Percentiles rank a stretch among this genome's conserved stretches.
These are phyloP conservation scores for Suillus subluteus DNA, from an alignment of 768 basidiomycete species.

Conservation along the genomic window DNA sequence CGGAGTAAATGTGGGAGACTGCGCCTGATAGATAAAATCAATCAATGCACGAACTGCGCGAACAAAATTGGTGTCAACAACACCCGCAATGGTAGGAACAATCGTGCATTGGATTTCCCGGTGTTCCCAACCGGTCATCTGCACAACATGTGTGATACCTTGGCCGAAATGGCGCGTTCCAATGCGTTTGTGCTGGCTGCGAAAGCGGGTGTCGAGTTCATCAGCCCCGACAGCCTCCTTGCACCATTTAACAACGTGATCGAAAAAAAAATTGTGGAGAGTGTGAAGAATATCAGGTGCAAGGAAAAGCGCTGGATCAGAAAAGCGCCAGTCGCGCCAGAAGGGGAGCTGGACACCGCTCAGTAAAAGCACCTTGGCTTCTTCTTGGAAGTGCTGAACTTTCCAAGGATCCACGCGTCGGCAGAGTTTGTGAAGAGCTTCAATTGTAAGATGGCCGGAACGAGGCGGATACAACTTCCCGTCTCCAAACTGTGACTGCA, in stretches of 20 bases:
- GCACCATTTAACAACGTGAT: constrained; percentile 34
- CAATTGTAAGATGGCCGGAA: constrained; percentile 11
- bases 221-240: constrained; percentile 29
- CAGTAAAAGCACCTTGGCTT: constrained; percentile 17
- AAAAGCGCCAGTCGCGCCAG: constrained; percentile 40
- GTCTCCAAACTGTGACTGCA: constrained; percentile 17
- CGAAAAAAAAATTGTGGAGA: too few relatives aligned
- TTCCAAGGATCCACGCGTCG: constrained; percentile 26
- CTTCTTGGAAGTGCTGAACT: constrained; percentile 27
- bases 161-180: constrained; percentile 41
- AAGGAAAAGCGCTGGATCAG: constrained; percentile 37
- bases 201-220: constrained; percentile 42
- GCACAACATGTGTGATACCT: constrained; percentile 43
- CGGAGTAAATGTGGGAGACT: constrained; percentile 33
- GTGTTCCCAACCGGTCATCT: constrained; percentile 46
- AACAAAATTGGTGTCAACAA: constrained; percentile 34
- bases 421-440: constrained; percentile 4
- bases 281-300: constrained; percentile 35
- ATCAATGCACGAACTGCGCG: constrained; percentile 36
- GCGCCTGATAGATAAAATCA: constrained; percentile 42
- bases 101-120: constrained; percentile 40
- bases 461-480: background rate
- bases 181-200: constrained; percentile 37
- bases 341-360: constrained; percentile 31
- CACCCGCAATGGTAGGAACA: constrained; percentile 38